These are phyloP conservation scores for Picochlorum costavermella DNA, from an alignment of 139 green algal species.

Conservation along the genomic window DNA sequence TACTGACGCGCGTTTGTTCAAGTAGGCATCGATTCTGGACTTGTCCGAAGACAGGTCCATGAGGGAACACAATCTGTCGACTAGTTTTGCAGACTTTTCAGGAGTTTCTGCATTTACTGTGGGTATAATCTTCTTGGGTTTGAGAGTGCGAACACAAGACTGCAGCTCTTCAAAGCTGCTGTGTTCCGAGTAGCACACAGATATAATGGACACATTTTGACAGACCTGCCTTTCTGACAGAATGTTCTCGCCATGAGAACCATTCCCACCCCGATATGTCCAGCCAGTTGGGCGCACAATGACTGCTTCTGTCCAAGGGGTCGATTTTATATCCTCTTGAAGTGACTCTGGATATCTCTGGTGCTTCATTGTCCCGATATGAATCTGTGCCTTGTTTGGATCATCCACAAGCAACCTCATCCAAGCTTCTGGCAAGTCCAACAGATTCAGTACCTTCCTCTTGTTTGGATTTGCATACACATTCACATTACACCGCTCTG, in stretches of 20 bases:
- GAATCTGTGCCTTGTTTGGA: neutral
- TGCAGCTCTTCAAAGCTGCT: conserved; percentile 57
- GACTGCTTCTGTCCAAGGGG: neutral
- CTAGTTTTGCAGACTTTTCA: conserved; percentile 31
- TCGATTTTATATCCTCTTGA: neutral
- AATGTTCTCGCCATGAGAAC: neutral
- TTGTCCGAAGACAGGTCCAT: conserved; percentile 60
- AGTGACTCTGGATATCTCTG: neutral
- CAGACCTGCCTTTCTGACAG: neutral
- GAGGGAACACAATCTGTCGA: conserved; percentile 27
- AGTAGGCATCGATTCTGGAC: conserved; percentile 38
- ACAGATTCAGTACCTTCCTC: conserved; percentile 45
- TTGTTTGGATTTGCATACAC: conserved; percentile 68
- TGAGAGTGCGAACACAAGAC: conserved; percentile 60
- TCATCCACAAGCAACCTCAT: neutral
- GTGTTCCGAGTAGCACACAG: conserved; percentile 77
- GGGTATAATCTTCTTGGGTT: conserved; percentile 44
- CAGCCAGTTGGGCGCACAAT: conserved; percentile 3
- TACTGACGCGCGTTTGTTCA: conserved; percentile 6
- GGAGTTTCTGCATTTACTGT: conserved; percentile 53
- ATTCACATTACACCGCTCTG: conserved; percentile 49
- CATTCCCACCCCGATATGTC: neutral
- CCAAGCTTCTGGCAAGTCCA: conserved; percentile 37
- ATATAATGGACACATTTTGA: conserved; percentile 56
- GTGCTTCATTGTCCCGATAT: neutral